Evolutionary conservation across 1,139 yeast species (phyloP).

Genomic region (Yamadazyma songkhlaensis): DNA sequence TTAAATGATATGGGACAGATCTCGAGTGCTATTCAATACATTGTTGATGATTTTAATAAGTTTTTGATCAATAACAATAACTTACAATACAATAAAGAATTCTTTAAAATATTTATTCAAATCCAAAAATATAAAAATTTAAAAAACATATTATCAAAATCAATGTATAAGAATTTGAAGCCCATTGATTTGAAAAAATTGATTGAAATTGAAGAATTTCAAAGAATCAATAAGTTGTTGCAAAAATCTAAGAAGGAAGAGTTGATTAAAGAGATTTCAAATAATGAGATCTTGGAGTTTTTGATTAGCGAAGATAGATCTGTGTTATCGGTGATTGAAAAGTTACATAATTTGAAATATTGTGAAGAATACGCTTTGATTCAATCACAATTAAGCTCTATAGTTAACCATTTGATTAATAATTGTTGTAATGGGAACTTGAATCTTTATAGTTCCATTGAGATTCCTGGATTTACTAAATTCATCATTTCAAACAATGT

Average conservation of each 20-base stretch:
- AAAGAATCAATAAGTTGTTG: conserved; percentile 2
- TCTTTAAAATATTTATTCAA: conserved; percentile 24
- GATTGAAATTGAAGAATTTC: conserved; percentile 8
- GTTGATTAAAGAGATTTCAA: not conserved
- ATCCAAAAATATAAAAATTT: conserved; percentile 25
- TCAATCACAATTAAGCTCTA: conserved; percentile 1
- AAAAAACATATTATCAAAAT: conserved; percentile 16
- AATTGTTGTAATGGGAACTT: conserved; percentile 9
- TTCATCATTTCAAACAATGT: conserved; percentile 13
- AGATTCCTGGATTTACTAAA: conserved; percentile 8
- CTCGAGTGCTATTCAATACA: conserved; percentile 18
- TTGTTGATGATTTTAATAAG: conserved; percentile 20
- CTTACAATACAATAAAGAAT: conserved; percentile 14
- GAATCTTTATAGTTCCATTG: conserved; percentile 5
- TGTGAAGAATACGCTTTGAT: not conserved
- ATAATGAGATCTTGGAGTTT: conserved; percentile 5
- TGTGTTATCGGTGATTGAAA: conserved; percentile 6
- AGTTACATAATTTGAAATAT: conserved; percentile 6
- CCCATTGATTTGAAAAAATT: conserved; percentile 14
- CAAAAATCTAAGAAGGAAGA: not conserved
- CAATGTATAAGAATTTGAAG: conserved; percentile 4
- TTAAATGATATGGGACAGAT: conserved; percentile 15
- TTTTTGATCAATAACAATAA: conserved; percentile 14
- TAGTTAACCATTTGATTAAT: conserved; percentile 7
- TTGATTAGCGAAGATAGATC: conserved; percentile 1